Evolutionary conservation across 192 early-diverging fungal genomes (phyloP).

Genomic region (Diversispora eburnea): DNA sequence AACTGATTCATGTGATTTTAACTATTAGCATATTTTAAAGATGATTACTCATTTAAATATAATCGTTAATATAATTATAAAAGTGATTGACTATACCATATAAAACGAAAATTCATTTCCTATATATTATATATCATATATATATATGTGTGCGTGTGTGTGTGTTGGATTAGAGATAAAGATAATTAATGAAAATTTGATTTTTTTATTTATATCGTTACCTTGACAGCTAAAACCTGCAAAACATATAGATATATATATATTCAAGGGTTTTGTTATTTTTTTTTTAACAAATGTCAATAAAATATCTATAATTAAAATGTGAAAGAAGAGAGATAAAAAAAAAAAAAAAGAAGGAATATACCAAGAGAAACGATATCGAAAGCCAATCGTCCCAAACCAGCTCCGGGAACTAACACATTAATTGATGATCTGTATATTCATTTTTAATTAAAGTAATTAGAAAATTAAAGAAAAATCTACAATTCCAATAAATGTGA

Average conservation of each 20-base stretch:
- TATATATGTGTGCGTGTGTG: no score
- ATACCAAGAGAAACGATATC: conserved; percentile 76
- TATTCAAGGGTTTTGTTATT: no score
- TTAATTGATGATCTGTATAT: conserved; percentile 51
- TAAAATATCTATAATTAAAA: no score
- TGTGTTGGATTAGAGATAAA: neutral
- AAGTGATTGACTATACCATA: conserved; percentile 60
- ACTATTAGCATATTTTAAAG: neutral
- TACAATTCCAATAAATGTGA: neutral
- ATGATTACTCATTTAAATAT: neutral
- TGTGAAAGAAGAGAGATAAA: no score
- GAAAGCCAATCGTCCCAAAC: conserved; percentile 87
- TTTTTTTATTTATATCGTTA: conserved; percentile 27
- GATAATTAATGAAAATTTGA: conserved; percentile 20
- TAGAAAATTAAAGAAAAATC: neutral
- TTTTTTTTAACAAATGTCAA: no score
- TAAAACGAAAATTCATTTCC: conserved; percentile 97
- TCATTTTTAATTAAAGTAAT: neutral
- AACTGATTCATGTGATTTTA: conserved; percentile 44
- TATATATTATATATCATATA: conserved; percentile 25
- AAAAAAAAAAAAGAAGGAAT: no score
- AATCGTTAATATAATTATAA: neutral
- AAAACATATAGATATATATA: neutral
- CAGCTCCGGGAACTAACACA: conserved; percentile 93
- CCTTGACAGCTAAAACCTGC: conserved; percentile 72